These are phyloP conservation scores for Aureobasidium musti DNA, from an alignment of 2,329 filamentous ascomycete genomes.

Conservation along the genomic window DNA sequence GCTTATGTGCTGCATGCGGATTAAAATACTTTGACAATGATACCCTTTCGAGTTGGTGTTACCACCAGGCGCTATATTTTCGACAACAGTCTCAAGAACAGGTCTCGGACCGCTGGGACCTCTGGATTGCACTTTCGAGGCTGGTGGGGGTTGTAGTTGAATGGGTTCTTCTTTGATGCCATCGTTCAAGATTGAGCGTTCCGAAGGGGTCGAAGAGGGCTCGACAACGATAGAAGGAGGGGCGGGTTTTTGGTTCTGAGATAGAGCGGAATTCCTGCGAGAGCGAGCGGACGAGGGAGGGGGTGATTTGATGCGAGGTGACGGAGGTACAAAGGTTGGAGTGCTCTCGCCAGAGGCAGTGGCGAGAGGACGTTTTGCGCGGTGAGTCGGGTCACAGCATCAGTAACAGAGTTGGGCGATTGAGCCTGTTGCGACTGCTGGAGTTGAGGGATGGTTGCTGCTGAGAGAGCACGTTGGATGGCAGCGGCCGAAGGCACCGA, in stretches of 20 bases:
- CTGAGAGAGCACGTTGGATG: slow-evolving; percentile 67
- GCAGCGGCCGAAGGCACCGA: slow-evolving; percentile 61
- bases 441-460: slow-evolving; percentile 67
- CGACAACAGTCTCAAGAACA: slow-evolving; percentile 64
- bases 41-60: slow-evolving; percentile 24
- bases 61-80: slow-evolving; percentile 29
- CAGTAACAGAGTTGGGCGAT: slow-evolving; percentile 54
- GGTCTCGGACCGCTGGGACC: slow-evolving; percentile 38
- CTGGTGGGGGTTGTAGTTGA: slow-evolving; percentile 40
- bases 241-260: slow-evolving; percentile 46
- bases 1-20: slow-evolving; percentile 4
- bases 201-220: slow-evolving; percentile 43
- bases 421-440: slow-evolving; percentile 39
- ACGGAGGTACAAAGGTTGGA: slow-evolving; percentile 70
- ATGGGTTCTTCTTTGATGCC: slow-evolving; percentile 35
- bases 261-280: slow-evolving; percentile 45
- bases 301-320: slow-evolving; percentile 75
- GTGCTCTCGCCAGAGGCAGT: slow-evolving; percentile 50
- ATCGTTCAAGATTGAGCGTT: slow-evolving; percentile 35
- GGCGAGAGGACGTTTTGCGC: slow-evolving; percentile 63
- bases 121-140: slow-evolving; percentile 45
- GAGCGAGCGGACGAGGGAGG: slow-evolving; percentile 58
- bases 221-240: slow-evolving; percentile 49
- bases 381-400: slow-evolving; percentile 62
- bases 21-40: not conserved